Percentiles rank a stretch among this genome's conserved stretches.
These are phyloP conservation scores for Pseudozyma sp. DNA, from an alignment of 1,284 basidiomycete species.

Conservation along the genomic window DNA sequence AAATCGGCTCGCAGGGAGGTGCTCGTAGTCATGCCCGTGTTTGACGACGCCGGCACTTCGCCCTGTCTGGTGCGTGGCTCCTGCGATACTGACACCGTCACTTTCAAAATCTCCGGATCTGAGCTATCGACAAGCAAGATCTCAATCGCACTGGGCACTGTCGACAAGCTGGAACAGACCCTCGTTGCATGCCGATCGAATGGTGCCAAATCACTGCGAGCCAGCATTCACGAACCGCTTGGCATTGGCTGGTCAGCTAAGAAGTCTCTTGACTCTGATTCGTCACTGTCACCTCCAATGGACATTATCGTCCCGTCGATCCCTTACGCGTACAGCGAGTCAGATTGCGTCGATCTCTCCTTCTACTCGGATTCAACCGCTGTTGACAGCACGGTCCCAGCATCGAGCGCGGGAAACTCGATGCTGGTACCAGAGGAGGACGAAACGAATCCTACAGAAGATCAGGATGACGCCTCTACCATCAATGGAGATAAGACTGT, in stretches of 20 bases:
- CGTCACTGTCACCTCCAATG: constrained; percentile 6
- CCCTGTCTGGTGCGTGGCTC: constrained; percentile 16
- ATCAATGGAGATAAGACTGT: constrained; percentile 21
- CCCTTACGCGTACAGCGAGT: constrained; percentile 10
- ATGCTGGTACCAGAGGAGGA: constrained; percentile 14
- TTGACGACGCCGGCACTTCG: constrained; percentile 10
- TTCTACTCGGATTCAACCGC: constrained; percentile 40
- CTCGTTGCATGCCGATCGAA: constrained; percentile 34
- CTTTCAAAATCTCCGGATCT: constrained; percentile 13
- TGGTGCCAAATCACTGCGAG: constrained; percentile 19
- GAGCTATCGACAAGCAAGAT: constrained; percentile 12
- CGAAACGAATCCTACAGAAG: background rate
- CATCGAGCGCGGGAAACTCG: constrained; percentile 15
- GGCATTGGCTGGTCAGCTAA: constrained; percentile 38
- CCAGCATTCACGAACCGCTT: constrained; percentile 25
- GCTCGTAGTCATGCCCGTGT: constrained; percentile 29
- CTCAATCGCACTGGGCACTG: constrained; percentile 23
- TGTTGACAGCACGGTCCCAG: constrained; percentile 12
- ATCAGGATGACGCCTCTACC: constrained; percentile 20
- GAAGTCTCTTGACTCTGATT: constrained; percentile 16
- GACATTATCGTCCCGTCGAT: constrained; percentile 10
- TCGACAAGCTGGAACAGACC: constrained; percentile 5
- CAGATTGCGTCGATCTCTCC: constrained; percentile 20
- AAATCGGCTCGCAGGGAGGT: constrained; percentile 13
- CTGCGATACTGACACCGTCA: constrained; percentile 3